A percentile compares a stretch with the other conserved stretches of the same genome.
Evolutionary conservation across 1,284 basidiomycete genomes (phyloP).

Genomic region (Malassezia obtusa): DNA sequence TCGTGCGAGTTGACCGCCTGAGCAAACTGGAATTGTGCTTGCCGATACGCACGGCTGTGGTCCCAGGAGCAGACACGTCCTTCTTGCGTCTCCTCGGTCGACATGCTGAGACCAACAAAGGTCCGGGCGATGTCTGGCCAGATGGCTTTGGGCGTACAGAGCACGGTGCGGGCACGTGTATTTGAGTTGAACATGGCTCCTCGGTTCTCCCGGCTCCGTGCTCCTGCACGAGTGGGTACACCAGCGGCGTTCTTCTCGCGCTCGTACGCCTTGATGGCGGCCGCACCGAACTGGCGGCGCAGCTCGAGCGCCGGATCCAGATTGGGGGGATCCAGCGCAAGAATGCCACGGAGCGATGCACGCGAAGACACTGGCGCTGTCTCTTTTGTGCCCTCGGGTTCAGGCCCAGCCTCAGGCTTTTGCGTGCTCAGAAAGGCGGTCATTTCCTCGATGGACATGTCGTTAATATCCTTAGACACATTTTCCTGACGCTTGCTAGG

Average conservation of each 20-base stretch:
- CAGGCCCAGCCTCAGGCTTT: neutral
- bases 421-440: conserved; percentile 29
- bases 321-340: conserved; percentile 26
- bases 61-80: conserved; percentile 35
- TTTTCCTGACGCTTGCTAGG: conserved; percentile 15
- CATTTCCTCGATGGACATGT: conserved; percentile 44
- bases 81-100: conserved; percentile 21
- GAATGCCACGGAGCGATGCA: conserved; percentile 20
- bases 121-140: conserved; percentile 42
- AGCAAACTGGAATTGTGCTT: conserved; percentile 43
- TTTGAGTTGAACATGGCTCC: conserved; percentile 40
- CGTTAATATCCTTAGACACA: conserved; percentile 24
- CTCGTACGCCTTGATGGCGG: conserved; percentile 44
- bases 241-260: conserved; percentile 21
- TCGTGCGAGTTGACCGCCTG: conserved; percentile 42
- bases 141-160: conserved; percentile 35
- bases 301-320: conserved; percentile 43
- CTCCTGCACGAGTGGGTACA: conserved; percentile 12
- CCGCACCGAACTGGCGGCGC: conserved; percentile 40
- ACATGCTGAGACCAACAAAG: conserved; percentile 43
- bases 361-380: neutral
- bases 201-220: conserved; percentile 24
- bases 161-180: conserved; percentile 29
- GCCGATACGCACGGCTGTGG: conserved; percentile 37
- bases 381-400: neutral